Evolutionary conservation across 306 rosid species (phyloP), one percentile per base, ranked within the genome.

Genomic region (Quercus engelmannii): DNA sequence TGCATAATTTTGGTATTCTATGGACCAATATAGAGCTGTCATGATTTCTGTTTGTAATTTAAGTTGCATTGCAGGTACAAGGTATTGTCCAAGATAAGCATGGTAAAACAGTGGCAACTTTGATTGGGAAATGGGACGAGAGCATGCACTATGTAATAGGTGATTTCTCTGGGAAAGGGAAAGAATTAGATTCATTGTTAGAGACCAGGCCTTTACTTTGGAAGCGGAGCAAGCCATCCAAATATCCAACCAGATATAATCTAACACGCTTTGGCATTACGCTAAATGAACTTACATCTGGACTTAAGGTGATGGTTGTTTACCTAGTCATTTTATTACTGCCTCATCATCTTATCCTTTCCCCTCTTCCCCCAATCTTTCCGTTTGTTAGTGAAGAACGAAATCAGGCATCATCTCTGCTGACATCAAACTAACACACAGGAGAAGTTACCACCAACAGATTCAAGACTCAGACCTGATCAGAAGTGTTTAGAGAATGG

Each of bases 381-480:
- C 12, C 46, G 2, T 41, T 46, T 69, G 63, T 31, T 12, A 33
- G 23, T 5, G 25, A 23, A 51, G 41, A 28, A 23, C 72, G 26
- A 26, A 62, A 23, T 72, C 71, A 5, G 41, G 23, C 18, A 13
- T 75, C 30, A 15, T 79, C 46, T 63, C 55, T 43, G 26, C 52
- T 88, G 20, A 88, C 80, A 57, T 70, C 72, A 20, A 58, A 70
- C 41, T 70, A 3, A 51, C 78, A 69, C 75, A 82, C 89, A 95
- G 99, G 96, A 93, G 80, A 93, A 84, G 86, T 78, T 95, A 76
- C 99, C 99, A 68, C 99, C 98, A 30, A 93, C 99, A 74, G 99
- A 95, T 90, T 95, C 98, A 55, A 95, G 99, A 83, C 86, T 95
- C 49, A 91, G 99, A 71, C 99, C 99, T 21, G 99, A 95, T 81